These are phyloP conservation scores for Ramularia collo-cygni DNA, from an alignment of 2,329 filamentous ascomycete species.

Conservation along the genomic window DNA sequence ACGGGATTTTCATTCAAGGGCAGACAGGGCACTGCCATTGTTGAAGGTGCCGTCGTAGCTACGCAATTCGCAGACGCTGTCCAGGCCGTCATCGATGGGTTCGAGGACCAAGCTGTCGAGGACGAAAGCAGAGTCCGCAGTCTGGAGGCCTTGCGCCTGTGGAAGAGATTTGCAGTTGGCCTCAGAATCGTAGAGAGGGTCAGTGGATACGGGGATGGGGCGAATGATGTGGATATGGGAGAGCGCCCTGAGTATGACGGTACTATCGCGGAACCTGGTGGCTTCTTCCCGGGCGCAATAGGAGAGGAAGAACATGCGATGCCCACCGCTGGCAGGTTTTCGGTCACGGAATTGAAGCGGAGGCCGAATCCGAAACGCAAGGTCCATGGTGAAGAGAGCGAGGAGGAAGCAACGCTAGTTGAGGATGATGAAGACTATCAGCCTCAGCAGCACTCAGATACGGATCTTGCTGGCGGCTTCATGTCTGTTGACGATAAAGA, in stretches of 20 bases:
- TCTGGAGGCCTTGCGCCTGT: conserved; percentile 46
- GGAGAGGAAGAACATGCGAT: conserved; percentile 10
- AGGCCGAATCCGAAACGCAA: conserved; percentile 8
- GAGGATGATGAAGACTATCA: conserved; percentile 28
- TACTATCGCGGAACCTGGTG: conserved; percentile 7
- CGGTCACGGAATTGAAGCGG: conserved; percentile 13
- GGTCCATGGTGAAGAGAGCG: conserved; percentile 10
- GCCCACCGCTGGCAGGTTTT: conserved; percentile 20
- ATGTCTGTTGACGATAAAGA: conserved; percentile 8
- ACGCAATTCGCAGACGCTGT: conserved; percentile 66
- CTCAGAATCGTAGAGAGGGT: conserved; percentile 67
- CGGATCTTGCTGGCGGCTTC: conserved; percentile 11
- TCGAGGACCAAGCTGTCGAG: conserved; percentile 60
- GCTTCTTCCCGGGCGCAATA: conserved; percentile 11
- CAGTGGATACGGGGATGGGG: conserved; percentile 44
- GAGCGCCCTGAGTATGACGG: conserved; percentile 1
- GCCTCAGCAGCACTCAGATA: conserved; percentile 7
- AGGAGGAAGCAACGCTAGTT: conserved; percentile 12
- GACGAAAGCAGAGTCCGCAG: conserved; percentile 52
- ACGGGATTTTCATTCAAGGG: conserved; percentile 86
- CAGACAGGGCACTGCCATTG: conserved; percentile 74
- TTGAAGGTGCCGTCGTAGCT: conserved; percentile 72
- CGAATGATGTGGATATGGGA: conserved; percentile 1
- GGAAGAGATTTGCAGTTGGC: conserved; percentile 55
- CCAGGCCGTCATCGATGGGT: conserved; percentile 57